Evolutionary conservation across 179 eudicot species (phyloP), one percentile per base, ranked within the genome.

Genomic region (Corrigiola litoralis): DNA sequence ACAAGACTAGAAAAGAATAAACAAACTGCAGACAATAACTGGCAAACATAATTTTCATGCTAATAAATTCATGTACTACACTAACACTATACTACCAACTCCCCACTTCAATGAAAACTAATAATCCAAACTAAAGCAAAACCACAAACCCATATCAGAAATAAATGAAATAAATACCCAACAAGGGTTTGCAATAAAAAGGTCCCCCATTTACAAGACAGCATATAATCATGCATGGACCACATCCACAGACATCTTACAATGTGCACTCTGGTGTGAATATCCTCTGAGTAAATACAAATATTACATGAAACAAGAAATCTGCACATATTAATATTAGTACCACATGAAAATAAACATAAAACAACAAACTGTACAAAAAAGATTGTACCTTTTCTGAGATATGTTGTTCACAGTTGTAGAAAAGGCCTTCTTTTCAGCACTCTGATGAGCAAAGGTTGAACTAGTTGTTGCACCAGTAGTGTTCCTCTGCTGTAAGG

Each of bases 341-440:
- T n/a, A 13, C 18, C 44, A 17, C 6, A 49, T 7, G 18, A 21
- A 33, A 25, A n/a, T 0, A 37, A 21, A 4, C 20, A 33, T 51
- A 51, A 23, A 54, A 42, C 18, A 45, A 38, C 60, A 55, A 50
- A 72, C 40, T 42, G 66, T 46, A 50, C 9, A 44, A 29, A 27
- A 17, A 44, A 65, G 71, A 53, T 27, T 24, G 29, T 59, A 90
- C 99, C 99, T 87, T 87, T 90, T 94, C 81, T 94, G 99, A 66
- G 96, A 73, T 50, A 61, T 79, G 78, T 72, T 86, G 50, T 76
- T 75, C 59, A 78, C 90, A 84, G 90, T 88, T 81, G 87, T 66
- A 75, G 89, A 81, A 80, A 86, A 82, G 68, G 73, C 68, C 76
- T 82, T 87, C 81, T 75, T 83, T 50, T 77, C 82, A 56, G 77